Percentiles rank a stretch among this genome's conserved stretches.
phyloP scores from a whole-genome alignment of 192 early-diverging fungal genomes.

The Funneliformis geosporum region DNA sequence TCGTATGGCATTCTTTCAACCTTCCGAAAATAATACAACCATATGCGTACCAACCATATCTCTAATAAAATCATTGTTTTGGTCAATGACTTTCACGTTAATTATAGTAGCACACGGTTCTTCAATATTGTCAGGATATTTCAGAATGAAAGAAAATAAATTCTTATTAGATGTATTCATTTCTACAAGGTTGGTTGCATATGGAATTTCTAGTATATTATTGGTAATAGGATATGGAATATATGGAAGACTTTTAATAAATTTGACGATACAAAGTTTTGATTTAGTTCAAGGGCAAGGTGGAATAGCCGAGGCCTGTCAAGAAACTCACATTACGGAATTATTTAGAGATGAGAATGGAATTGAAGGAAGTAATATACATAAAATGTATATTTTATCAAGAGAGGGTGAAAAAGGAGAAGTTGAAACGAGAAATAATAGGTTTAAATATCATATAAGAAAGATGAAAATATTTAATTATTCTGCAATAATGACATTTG shows the following conservation, averaged over 20 bases:
- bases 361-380: neutral
- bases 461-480: neutral
- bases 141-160: constrained; percentile 5
- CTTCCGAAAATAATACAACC: neutral
- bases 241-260: constrained; percentile 15
- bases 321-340: neutral
- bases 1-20: constrained; percentile 16
- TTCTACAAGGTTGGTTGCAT: neutral
- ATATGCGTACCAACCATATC: neutral
- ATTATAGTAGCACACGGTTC: neutral
- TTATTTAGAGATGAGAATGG: neutral
- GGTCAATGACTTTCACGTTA: neutral
- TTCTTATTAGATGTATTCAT: neutral
- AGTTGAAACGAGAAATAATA: neutral
- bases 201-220: neutral
- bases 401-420: neutral
- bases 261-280: constrained; percentile 16
- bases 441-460: constrained; percentile 6
- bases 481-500: neutral
- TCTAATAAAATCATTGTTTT: neutral
- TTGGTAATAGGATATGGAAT: constrained; percentile 3
- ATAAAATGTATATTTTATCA: neutral
- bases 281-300: constrained; percentile 9
- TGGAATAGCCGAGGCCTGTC: neutral
- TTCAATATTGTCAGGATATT: neutral